Evolutionary conservation across 768 basidiomycete species (phyloP), one percentile per base, ranked within the genome.

Genomic region (Baorangia bicolor): DNA sequence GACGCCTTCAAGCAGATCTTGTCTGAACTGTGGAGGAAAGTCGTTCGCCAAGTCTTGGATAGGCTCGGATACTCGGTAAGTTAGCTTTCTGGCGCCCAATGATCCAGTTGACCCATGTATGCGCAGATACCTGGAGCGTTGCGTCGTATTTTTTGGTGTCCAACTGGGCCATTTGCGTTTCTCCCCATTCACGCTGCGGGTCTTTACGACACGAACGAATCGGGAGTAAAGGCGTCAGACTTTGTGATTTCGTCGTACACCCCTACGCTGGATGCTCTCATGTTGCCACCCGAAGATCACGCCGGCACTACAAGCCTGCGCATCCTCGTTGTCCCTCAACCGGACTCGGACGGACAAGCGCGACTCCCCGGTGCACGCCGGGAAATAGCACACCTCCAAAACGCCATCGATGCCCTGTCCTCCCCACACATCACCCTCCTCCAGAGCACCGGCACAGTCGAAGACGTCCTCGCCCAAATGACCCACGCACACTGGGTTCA

Each of bases 401-500:
- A 33, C 20, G 27, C 46, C 38, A 42, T 55, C 28, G 43, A 13
- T 64, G 59, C 31, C 28, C 23, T 34, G 20, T 47, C 31, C 16
- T 42, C 38, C 41, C 38, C 51, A 35, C 33, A 28, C 25, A 14
- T 35, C n/a, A 37, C 12, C 12, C 27, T 16, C 8, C 13, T 14
- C 20, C 30, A 31, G 11, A 41, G 33, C 8, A 25, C 25, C 9
- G 21, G 30, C 35, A 53, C 35, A 3, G 37, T 53, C 21, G 34
- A 30, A 5, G 30, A 40, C 4, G 52, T 47, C 27, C 16, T 47
- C 14, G 16, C 12, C 18, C 25, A 18, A 40, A 38, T 54, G 23
- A 10, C 16, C 1, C 12, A 33, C 2, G 30, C 30, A 4, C 28
- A 54, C 20, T 59, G 56, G 30, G 38, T 64, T 5, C 75, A 75